Evolutionary conservation across 441 rosid species (phyloP).

Genomic region (Gossypium davidsonii): DNA sequence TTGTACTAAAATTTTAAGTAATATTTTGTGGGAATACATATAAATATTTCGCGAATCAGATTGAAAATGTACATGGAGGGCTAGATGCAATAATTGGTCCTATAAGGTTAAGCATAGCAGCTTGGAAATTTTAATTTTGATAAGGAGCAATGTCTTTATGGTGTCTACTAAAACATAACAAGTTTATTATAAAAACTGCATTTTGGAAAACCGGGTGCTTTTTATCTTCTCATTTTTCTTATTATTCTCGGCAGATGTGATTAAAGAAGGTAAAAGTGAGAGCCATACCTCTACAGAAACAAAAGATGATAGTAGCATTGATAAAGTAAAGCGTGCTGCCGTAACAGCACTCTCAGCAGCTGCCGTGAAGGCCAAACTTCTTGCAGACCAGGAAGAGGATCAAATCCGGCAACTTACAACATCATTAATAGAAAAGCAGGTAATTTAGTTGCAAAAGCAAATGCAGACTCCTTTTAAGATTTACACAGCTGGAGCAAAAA

Average conservation of each 20-base stretch:
- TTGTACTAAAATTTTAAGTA: not conserved
- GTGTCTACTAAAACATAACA: not conserved
- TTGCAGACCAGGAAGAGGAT: no score
- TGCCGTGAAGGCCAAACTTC: constrained; percentile 30
- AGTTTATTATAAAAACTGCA: not conserved
- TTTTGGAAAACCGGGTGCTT: not conserved
- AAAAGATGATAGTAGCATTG: constrained; percentile 41
- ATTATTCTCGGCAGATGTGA: constrained; percentile 36
- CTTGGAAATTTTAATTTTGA: not conserved
- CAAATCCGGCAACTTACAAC: constrained; percentile 26
- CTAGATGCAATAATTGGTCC: not conserved
- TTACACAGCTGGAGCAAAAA: not conserved
- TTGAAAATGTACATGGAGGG: not conserved
- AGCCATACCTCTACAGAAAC: constrained; percentile 33
- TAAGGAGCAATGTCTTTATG: not conserved
- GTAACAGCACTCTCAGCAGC: constrained; percentile 81
- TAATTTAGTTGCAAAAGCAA: constrained; percentile 15
- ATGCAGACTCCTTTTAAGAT: no score
- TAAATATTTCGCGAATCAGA: not conserved
- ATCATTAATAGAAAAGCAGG: constrained; percentile 83
- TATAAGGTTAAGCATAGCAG: not conserved
- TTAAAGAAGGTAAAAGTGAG: constrained; percentile 32
- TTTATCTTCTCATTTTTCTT: not conserved
- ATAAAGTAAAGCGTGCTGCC: constrained; percentile 69
- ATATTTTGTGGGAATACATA: not conserved